Base-by-base conservation (phyloP, 306 rosid genomes). In the Trichosanthes cucumerina region DNA sequence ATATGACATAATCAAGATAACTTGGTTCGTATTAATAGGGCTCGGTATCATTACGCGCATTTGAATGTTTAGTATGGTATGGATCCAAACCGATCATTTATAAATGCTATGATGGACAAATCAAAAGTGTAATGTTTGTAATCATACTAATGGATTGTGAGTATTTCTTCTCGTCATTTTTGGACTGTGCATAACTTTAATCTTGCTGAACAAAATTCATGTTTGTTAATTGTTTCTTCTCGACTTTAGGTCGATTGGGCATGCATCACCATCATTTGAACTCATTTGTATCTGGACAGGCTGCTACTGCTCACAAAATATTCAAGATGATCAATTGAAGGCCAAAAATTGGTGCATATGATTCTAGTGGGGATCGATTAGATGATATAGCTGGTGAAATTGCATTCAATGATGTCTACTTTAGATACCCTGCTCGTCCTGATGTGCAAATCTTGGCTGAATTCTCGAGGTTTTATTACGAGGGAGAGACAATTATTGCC, bases 261-360 rank as follows among this genome's bases (percentile, higher is more conserved):
- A 91, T 58, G 7, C 98, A 86, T 78, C 96, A 7, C 96, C 97
- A 52, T 11, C 86, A 76, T 10, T 10, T 93, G 47, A 89, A 88
- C 77, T 96, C 97, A 78, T 90, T 93, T 82, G 88, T 96, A 23
- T 77, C 93, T 47, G 98, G 97, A 59, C 87, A 81, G 78, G 98
- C 97, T 56, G 96, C 97, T 56, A 93, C 97, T 63, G 96, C 97
- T 7, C 90, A 85, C 74, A 93, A 91, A 81, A 91, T 93, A 97
- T 86, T 93, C 49, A 88, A 91, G 80, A 90, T 93, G 16, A 93
- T 93, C 63, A 83, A 75, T 49, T 68, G 97, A 54, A 88, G 73
- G 60, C 93, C 96, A 0, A 80, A 74, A 23, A 93, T 91, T 34
- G 93, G 90, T 79, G 87, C 92, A 2, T 89, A 84, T 78, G 92